A percentile compares a stretch with the other conserved stretches of the same genome.
Evolutionary conservation across 2,329 filamentous ascomycete species (phyloP).

Genomic region (Claviceps paspali): DNA sequence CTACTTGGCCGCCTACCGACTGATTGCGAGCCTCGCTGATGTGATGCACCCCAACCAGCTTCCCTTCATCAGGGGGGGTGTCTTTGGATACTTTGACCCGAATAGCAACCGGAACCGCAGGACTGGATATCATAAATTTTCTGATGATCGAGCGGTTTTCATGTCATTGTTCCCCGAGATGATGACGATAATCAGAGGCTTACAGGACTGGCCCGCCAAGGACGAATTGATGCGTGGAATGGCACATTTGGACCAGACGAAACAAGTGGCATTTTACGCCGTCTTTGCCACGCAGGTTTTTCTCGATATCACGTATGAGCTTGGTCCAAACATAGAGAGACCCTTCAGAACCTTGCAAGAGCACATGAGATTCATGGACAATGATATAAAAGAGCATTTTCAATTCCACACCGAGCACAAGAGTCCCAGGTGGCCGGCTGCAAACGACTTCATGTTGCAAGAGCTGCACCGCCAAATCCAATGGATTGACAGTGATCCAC

Average conservation of each 20-base stretch:
- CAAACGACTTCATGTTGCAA: neutral
- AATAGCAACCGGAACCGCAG: constrained; percentile 11
- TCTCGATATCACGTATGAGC: constrained; percentile 24
- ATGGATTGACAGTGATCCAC: neutral
- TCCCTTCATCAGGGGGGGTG: constrained; percentile 12
- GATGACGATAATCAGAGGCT: constrained; percentile 7
- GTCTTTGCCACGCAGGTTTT: constrained; percentile 26
- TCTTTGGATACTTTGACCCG: constrained; percentile 14
- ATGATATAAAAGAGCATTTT: constrained; percentile 1
- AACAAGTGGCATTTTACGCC: constrained; percentile 18
- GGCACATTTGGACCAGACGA: constrained; percentile 15
- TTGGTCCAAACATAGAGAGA: constrained; percentile 9
- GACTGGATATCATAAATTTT: constrained; percentile 16
- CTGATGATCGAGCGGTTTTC: constrained; percentile 21
- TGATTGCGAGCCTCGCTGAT: neutral
- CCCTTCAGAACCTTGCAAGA: constrained; percentile 4
- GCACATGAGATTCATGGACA: neutral
- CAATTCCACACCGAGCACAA: constrained; percentile 18
- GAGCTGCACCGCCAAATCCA: constrained; percentile 5
- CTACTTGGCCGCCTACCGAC: neutral
- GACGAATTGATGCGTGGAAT: constrained; percentile 24
- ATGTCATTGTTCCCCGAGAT: constrained; percentile 20
- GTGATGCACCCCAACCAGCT: constrained; percentile 7
- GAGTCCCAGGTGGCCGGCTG: constrained; percentile 12
- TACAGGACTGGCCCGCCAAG: constrained; percentile 11